Evolutionary conservation across 2,329 filamentous ascomycete genomes (phyloP).

Genomic region (Alternaria incomplexa): DNA sequence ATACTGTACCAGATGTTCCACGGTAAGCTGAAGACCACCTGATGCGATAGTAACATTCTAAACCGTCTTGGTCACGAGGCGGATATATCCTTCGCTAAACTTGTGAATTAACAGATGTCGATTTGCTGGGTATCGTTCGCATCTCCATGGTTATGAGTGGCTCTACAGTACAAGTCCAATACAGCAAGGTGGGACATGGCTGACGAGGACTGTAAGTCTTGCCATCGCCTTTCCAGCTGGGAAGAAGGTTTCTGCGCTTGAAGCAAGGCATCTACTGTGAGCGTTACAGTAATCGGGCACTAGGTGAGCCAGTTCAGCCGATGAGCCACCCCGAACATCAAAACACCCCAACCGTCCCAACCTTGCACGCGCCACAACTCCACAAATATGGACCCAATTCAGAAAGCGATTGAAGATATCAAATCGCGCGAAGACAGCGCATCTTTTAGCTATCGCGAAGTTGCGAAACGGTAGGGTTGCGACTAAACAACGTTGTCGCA

Average conservation of each 20-base stretch:
- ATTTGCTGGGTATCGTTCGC: accelerated
- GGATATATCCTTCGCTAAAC: accelerated
- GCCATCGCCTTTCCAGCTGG: accelerated
- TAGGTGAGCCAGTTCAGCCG: no score
- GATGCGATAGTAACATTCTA: accelerated
- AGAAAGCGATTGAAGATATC: not conserved
- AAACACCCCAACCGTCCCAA: no score
- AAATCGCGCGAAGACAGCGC: not conserved
- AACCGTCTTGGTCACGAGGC: not conserved
- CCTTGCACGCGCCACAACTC: not conserved
- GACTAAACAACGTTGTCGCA: no score
- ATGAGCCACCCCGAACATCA: no score
- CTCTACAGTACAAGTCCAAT: not conserved
- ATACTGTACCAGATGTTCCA: not conserved
- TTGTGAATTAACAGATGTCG: not conserved
- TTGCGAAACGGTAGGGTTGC: no score
- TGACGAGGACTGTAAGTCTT: accelerated
- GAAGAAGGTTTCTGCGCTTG: not conserved
- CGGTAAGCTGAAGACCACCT: not conserved
- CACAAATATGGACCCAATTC: not conserved
- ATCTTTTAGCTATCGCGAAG: no score
- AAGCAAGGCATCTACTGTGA: not conserved
- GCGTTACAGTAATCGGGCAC: not conserved
- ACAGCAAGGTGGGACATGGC: not conserved
- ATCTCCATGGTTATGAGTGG: not conserved